Evolutionary conservation across 2,329 filamentous ascomycete genomes (phyloP), one percentile per base, ranked within the genome.

Genomic region (Penicillium psychrosexuale): DNA sequence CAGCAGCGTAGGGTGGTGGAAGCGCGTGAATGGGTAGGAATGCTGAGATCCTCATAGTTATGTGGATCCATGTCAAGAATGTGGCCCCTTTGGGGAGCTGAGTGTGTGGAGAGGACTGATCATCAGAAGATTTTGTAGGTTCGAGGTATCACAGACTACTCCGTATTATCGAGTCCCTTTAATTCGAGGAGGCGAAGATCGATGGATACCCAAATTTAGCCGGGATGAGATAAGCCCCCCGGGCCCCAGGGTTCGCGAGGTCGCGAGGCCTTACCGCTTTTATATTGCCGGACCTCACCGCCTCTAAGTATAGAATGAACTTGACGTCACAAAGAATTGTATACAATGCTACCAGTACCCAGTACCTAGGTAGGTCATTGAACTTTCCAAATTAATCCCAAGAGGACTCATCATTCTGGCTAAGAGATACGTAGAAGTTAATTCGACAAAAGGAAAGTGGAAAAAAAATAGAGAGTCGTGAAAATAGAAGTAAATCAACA

Each of bases 1-100:
- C 93, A 99, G 80, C 94, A 97, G 53, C 68, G 67, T 46, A 76
- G 64, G 38, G 64, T 61, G 37, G 66, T 59, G 17, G 65, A 61
- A 40, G 60, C 47, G 30, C 58, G 60, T 17, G 63, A 66, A 57
- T 71, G 65, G 52, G 66, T 67, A 49, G 67, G 69, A 69, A 72
- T 71, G 66, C 63, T 68, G 57, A 67, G 60, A 27, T 56, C 57
- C 57, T 54, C 59, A 56, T 60, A 50, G 56, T 59, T 65, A 68
- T 67, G 62, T 53, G 61, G 57, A 63, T 69, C 68, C 68, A 69
- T 33, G 13, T 69, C 56, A 61, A 59, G 66, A 61, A 69, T 67
- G 67, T 66, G 61, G 60, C 66, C 64, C 68, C 67, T 64, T 58
- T 56, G 56, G 56, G 61, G 57, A 61, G 61, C 58, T 55, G 58